phyloP scores from a whole-genome alignment of 352 stramenopile species.

The Phytophthora meadii region DNA sequence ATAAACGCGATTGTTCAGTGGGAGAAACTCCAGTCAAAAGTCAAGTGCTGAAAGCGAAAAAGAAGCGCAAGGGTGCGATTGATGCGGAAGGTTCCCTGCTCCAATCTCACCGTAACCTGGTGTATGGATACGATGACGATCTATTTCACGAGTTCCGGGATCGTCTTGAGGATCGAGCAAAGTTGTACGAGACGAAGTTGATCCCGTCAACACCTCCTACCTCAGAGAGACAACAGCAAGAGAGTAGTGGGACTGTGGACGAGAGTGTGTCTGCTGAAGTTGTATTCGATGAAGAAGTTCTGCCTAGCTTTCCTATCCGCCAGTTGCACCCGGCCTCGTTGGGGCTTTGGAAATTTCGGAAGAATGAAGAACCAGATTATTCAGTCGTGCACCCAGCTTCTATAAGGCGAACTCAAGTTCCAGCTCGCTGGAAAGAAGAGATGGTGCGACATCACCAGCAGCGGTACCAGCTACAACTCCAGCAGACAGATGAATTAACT shows the following conservation, averaged over 20 bases:
- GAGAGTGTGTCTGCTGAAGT: slow-evolving; percentile 13
- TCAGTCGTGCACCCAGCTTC: slow-evolving; percentile 55
- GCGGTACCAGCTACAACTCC: slow-evolving; percentile 36
- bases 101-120: slow-evolving; percentile 61
- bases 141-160: slow-evolving; percentile 61
- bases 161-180: slow-evolving; percentile 47
- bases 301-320: slow-evolving; percentile 44
- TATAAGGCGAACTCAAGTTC: slow-evolving; percentile 30
- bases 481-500: slow-evolving; percentile 34
- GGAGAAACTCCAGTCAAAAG: slow-evolving; percentile 30
- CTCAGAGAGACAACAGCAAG: slow-evolving; percentile 28
- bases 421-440: slow-evolving; percentile 58
- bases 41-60: slow-evolving; percentile 34
- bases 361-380: slow-evolving; percentile 54
- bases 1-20: slow-evolving; percentile 41
- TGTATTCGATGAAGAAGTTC: slow-evolving; percentile 40
- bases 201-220: slow-evolving; percentile 17
- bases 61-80: slow-evolving; percentile 33
- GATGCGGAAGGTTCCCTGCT: slow-evolving; percentile 32
- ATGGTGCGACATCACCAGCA: slow-evolving; percentile 35
- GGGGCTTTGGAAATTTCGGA: slow-evolving; percentile 67
- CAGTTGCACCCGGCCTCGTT: slow-evolving; percentile 69
- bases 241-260: slow-evolving; percentile 7
- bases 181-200: slow-evolving; percentile 20
- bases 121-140: slow-evolving; percentile 83